These are phyloP conservation scores for Periglandula ipomoeae DNA, from an alignment of 2,329 filamentous ascomycete genomes.

Conservation along the genomic window DNA sequence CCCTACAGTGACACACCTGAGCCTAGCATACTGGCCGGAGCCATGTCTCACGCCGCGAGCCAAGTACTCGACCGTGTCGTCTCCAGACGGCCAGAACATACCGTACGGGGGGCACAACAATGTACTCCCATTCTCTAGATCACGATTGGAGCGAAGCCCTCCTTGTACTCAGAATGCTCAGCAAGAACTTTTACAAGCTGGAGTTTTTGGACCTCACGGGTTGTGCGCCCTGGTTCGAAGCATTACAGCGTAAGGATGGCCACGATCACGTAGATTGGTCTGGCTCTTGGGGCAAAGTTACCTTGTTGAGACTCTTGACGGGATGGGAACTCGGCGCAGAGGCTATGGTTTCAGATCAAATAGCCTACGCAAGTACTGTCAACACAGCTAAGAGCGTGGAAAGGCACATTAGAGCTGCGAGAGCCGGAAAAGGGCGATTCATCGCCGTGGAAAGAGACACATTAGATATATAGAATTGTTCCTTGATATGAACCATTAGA, in stretches of 20 bases:
- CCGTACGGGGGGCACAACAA: conserved; percentile 46
- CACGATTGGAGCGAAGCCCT: conserved; percentile 52
- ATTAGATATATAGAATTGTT: neutral
- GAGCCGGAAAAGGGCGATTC: conserved; percentile 39
- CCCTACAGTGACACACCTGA: conserved; percentile 49
- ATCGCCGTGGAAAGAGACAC: conserved; percentile 38
- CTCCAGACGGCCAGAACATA: conserved; percentile 32
- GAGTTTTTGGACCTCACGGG: conserved; percentile 55
- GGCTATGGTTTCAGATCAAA: conserved; percentile 22
- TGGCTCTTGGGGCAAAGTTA: conserved; percentile 43
- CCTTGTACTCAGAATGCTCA: conserved; percentile 44
- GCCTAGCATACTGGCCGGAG: conserved; percentile 52
- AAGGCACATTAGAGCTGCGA: conserved; percentile 34
- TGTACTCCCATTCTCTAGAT: conserved; percentile 49
- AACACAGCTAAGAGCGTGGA: conserved; percentile 34
- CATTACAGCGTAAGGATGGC: conserved; percentile 32
- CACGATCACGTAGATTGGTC: conserved; percentile 45
- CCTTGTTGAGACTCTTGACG: conserved; percentile 32
- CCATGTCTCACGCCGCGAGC: conserved; percentile 49
- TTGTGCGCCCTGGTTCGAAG: conserved; percentile 45
- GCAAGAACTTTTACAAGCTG: conserved; percentile 44
- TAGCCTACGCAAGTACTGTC: conserved; percentile 25
- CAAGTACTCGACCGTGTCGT: conserved; percentile 35
- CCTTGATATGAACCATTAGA: too few relatives aligned
- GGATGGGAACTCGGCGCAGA: conserved; percentile 32